phyloP scores from a whole-genome alignment of 371 early-diverging fungal species.

The Mortierella polycephala region DNA sequence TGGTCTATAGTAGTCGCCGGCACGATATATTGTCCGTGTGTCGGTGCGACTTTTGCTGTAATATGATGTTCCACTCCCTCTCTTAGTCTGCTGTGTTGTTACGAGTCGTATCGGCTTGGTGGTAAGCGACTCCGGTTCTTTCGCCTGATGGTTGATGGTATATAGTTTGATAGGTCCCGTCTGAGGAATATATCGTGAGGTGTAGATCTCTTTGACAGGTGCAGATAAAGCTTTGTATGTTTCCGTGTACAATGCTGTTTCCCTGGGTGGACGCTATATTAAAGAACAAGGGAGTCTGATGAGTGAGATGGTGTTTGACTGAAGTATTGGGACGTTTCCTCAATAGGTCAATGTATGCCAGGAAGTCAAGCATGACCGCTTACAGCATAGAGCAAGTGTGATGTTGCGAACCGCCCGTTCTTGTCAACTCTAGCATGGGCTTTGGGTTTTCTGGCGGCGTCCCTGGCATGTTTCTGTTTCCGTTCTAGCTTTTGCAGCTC shows the following conservation, averaged over 20 bases:
- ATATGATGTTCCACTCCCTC: neutral
- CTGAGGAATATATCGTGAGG: constrained; percentile 34
- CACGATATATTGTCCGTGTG: neutral
- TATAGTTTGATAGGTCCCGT: constrained; percentile 21
- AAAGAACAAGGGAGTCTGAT: constrained; percentile 1
- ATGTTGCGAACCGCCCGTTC: constrained; percentile 6
- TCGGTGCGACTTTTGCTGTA: neutral
- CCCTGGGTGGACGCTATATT: constrained; percentile 16
- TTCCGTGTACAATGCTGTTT: constrained; percentile 36
- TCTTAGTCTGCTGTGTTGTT: constrained; percentile 1
- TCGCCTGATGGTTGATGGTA: constrained; percentile 14
- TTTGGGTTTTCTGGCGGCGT: constrained; percentile 1
- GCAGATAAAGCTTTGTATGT: constrained; percentile 28
- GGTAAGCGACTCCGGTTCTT: too few relatives aligned
- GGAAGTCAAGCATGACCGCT: too few relatives aligned
- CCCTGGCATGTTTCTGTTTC: constrained; percentile 9
- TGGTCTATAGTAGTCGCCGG: constrained; percentile 12
- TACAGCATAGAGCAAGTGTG: neutral
- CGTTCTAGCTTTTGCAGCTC: constrained; percentile 46
- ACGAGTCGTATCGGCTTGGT: neutral
- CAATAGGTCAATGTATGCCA: too few relatives aligned
- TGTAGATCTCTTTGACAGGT: constrained; percentile 46
- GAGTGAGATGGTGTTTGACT: constrained; percentile 3
- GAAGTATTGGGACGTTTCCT: too few relatives aligned
- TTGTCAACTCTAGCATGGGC: constrained; percentile 5